Conservation (phyloP, 2,329 filamentous ascomycete species). For the Penicillium sp. region DNA sequence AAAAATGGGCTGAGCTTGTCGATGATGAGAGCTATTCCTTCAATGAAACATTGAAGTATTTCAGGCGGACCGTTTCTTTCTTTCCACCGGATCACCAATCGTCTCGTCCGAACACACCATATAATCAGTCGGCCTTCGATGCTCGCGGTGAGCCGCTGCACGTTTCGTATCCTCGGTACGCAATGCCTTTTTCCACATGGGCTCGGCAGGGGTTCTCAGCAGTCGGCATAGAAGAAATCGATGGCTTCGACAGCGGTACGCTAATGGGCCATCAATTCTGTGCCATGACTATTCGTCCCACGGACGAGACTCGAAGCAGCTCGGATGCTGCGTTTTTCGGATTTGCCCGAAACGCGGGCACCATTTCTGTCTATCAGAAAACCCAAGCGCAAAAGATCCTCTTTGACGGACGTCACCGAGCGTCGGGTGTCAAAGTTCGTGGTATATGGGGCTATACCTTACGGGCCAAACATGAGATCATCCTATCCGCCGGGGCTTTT, state of each 20-base stretch:
- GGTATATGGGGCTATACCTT: conserved; percentile 38
- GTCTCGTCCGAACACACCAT: conserved; percentile 20
- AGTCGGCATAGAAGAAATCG: conserved; percentile 35
- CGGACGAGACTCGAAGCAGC: conserved; percentile 45
- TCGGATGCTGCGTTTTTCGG: conserved; percentile 40
- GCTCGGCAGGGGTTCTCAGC: conserved; percentile 32
- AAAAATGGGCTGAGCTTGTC: conserved; percentile 29
- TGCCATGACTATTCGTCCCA: conserved; percentile 45
- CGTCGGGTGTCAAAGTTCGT: conserved; percentile 44
- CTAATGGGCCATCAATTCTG: conserved; percentile 38
- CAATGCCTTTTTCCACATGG: conserved; percentile 36
- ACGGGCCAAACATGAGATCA: conserved; percentile 45
- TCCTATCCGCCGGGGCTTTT: conserved; percentile 48
- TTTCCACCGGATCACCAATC: conserved; percentile 19
- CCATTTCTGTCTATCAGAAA: conserved; percentile 41
- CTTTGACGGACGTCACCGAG: conserved; percentile 44
- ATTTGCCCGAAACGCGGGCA: conserved; percentile 8
- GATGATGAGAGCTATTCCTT: conserved; percentile 30
- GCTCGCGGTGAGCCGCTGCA: conserved; percentile 33
- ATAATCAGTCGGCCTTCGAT: conserved; percentile 26
- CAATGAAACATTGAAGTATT: conserved; percentile 27
- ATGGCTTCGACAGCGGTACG: conserved; percentile 41
- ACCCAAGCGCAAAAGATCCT: conserved; percentile 44
- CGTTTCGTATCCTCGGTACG: conserved; percentile 39
- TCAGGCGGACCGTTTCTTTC: conserved; percentile 23